Evolutionary conservation across 805 yeast species (phyloP), one percentile per base, ranked within the genome.

Genomic region (Starmerella riodocensis): DNA sequence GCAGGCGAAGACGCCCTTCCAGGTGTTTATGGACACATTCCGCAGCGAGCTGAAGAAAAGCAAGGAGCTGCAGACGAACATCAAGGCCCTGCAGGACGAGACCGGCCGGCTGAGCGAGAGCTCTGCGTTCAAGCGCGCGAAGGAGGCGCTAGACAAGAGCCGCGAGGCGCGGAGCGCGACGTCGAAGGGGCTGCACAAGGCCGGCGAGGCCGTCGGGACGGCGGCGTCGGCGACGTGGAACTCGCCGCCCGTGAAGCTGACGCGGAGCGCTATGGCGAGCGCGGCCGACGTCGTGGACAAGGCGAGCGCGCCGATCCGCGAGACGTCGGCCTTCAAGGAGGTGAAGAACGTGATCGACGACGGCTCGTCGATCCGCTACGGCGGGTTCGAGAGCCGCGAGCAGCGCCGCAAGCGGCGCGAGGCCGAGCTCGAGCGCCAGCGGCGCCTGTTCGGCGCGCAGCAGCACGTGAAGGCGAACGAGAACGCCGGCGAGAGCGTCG

Each of bases 151-250:
- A 52, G 80, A 80, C 40, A 71, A 67, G 40, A 95, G 97, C 3
- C 91, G 81, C 53, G 76, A 73, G 55, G 74, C 76, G 7, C 52
- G 64, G 5, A 69, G 82, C 16, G 80, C 80, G 28, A 71, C 77
- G 6, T 76, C 80, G 12, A 73, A 80, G 57, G 78, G 84, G 31
- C 73, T 83, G 40, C 72, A 74, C 53, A 81, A 80, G 61, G 91
- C 97, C 4, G 96, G 96, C n/a, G 83, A 80, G 53, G 88, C 76
- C 29, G 84, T 91, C 26, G 97, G 95, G 39, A 78, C 71, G 42
- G 93, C 76, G 32, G 97, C 95, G 4, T 67, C 71, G 29, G 78
- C 77, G 43, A 95, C 96, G 1, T 91, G 98, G 98, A 95, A 91
- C 45, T 84, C 95, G 1, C 82, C 91, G 19, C 81, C 88, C 31